Evolutionary conservation across 306 rosid species (phyloP).

Genomic region (Benincasa hispida): DNA sequence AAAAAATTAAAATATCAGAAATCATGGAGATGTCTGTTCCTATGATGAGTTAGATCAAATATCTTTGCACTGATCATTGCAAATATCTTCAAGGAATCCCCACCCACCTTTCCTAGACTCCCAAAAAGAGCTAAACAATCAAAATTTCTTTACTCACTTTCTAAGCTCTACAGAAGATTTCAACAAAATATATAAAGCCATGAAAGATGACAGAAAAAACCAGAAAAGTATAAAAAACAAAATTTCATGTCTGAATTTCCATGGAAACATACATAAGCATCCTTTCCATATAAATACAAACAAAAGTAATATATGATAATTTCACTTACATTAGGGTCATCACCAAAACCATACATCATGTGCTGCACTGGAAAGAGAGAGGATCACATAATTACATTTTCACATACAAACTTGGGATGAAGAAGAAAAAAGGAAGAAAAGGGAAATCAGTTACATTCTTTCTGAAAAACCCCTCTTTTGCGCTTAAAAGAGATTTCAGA

Average conservation of each 20-base stretch:
- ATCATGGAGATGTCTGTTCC: background rate
- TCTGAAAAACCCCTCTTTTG: conserved; percentile 80
- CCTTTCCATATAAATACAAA: background rate
- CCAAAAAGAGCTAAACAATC: background rate
- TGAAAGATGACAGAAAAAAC: background rate
- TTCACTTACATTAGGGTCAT: conserved; percentile 64
- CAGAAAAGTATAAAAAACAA: background rate
- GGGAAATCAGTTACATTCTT: conserved; percentile 37
- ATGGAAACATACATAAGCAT: background rate
- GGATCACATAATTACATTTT: background rate
- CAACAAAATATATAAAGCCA: background rate
- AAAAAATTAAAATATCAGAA: background rate
- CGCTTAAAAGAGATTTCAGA: conserved; percentile 77
- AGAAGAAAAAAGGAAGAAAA: background rate
- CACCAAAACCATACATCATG: conserved; percentile 98
- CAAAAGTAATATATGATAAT: background rate
- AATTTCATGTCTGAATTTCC: background rate
- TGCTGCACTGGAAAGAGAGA: conserved; percentile 57
- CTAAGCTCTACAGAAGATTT: background rate
- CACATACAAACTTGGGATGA: background rate
- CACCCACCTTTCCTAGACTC: background rate
- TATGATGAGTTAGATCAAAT: background rate
- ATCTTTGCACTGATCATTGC: background rate
- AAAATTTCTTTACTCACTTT: background rate
- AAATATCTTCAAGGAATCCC: background rate